Evolutionary conservation across 306 rosid genomes (phyloP).

Genomic region (Cucumis cinereus): DNA sequence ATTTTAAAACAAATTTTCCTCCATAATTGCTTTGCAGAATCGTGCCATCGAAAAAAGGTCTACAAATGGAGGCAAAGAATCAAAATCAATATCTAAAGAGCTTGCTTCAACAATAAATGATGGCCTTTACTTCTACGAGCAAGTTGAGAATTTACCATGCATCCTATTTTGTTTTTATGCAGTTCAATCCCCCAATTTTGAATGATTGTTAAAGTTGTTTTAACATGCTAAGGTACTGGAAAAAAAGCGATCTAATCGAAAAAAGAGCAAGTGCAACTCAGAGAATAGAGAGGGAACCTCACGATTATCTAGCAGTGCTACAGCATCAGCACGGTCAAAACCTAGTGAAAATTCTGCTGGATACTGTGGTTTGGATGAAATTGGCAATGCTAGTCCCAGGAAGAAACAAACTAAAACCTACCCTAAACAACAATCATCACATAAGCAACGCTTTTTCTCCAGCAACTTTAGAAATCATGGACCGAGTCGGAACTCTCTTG

Average conservation of each 20-base stretch:
- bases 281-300: constrained; percentile 52
- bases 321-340: constrained; percentile 48
- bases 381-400: constrained; percentile 43
- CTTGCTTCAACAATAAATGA: constrained; percentile 86
- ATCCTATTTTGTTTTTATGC: neutral
- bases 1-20: neutral
- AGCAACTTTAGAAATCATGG: constrained; percentile 74
- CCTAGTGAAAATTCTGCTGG: constrained; percentile 32
- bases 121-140: constrained; percentile 84
- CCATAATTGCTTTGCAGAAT: constrained; percentile 35
- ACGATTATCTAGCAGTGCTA: constrained; percentile 29
- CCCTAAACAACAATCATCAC: constrained; percentile 55
- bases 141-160: constrained; percentile 38
- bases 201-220: neutral
- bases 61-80: constrained; percentile 32
- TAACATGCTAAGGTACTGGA: constrained; percentile 58
- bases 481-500: constrained; percentile 44
- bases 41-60: constrained; percentile 30
- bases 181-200: neutral
- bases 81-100: constrained; percentile 70
- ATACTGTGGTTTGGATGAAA: constrained; percentile 36
- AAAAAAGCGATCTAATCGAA: constrained; percentile 46
- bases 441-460: constrained; percentile 75
- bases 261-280: constrained; percentile 35
- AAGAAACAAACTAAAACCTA: constrained; percentile 51